Evolutionary conservation across 2,329 filamentous ascomycete species (phyloP), one percentile per base, ranked within the genome.

Genomic region (Monosporascus sp.): DNA sequence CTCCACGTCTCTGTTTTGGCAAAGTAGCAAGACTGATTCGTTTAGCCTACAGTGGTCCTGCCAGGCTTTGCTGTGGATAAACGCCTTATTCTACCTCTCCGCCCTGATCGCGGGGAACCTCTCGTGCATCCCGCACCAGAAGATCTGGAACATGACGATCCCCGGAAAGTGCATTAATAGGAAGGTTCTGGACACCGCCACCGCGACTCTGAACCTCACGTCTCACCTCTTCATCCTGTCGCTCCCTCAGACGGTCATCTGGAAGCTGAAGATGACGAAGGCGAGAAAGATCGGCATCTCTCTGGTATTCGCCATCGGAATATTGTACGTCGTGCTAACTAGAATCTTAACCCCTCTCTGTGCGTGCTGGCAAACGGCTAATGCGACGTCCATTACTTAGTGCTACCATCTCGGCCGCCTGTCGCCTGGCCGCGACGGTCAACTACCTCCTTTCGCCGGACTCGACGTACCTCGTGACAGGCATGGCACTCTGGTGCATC

Each of bases 161-260:
- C n/a, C 16, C 7, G 38, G 38, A 41, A 17, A 20, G 3, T 41
- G 38, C 38, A 41, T 41, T 14, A 41, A 19, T 6, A 41, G 17
- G 19, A 19, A 41, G 17, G 17, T 3, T 3, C 7, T 11, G 20
- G 16, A 1, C 14, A 37, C 9, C 49, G 52, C 27, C 2, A 57
- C 53, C 40, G 55, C 56, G 17, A 52, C 45, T 2, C 17, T 53
- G 8, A 54, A 41, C 38, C 9, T 53, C 49, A 51, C 19, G 3
- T 41, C 19, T 19, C 17, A 59, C 14, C 52, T 61, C 2, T 14
- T 57, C 5, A 51, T 61, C 0, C 56, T 52, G 0, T 8, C 56
- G 36, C 48, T 59, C 14, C 54, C 56, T 2, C 56, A 58, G 55
- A 49, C 46, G 36, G 40, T 58, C 16, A 52, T 60, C 11, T 61